A percentile compares a stretch with the other conserved stretches of the same genome.
Evolutionary conservation across 768 basidiomycete genomes (phyloP).

Genomic region (Suillus sp.): DNA sequence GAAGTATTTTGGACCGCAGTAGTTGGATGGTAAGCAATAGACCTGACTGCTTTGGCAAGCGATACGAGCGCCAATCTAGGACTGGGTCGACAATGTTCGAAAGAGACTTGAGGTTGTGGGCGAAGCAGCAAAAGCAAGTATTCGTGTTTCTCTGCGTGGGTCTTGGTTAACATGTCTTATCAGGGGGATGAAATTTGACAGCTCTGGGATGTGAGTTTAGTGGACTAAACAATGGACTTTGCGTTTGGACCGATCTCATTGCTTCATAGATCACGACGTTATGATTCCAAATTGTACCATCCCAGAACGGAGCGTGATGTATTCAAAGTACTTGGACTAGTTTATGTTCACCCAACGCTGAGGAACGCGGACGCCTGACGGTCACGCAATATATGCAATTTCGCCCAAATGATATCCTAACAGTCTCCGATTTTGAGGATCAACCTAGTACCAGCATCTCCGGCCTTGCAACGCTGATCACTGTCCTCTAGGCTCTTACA

Average conservation of each 20-base stretch:
- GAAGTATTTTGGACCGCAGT: conserved; percentile 87
- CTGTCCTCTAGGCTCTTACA: background rate
- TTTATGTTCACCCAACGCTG: conserved; percentile 69
- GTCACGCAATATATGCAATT: background rate
- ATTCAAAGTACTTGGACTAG: conserved; percentile 68
- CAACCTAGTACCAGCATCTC: background rate
- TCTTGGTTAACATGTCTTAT: conserved; percentile 11
- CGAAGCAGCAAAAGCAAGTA: conserved; percentile 59
- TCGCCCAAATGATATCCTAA: background rate
- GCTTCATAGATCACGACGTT: conserved; percentile 53
- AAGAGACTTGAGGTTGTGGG: conserved; percentile 77
- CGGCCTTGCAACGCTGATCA: background rate
- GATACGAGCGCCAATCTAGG: conserved; percentile 41
- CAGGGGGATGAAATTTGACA: conserved; percentile 85
- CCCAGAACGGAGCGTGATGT: conserved; percentile 72
- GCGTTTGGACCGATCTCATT: conserved; percentile 2
- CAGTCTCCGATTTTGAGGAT: background rate
- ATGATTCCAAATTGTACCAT: conserved; percentile 60
- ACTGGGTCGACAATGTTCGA: conserved; percentile 91
- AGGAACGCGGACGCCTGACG: conserved; percentile 66
- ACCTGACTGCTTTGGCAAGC: background rate
- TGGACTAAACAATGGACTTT: background rate
- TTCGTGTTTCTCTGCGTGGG: background rate
- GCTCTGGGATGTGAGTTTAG: conserved; percentile 67
- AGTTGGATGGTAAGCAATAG: conserved; percentile 70